Evolutionary conservation across 768 basidiomycete genomes (phyloP).

Genomic region (Boletus huronensis): DNA sequence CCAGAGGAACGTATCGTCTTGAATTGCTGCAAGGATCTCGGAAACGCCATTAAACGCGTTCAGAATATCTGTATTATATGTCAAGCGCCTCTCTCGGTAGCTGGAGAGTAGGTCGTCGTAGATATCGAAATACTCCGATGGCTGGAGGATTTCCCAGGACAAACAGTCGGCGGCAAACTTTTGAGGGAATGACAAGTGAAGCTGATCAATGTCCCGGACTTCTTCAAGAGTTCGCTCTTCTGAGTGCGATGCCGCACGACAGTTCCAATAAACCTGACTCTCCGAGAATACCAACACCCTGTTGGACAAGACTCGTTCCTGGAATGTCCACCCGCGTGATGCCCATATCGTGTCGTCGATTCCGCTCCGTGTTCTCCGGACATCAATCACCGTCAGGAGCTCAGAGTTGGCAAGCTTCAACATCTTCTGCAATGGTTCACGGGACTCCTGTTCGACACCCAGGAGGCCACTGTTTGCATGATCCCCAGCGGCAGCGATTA

Average conservation of each 20-base stretch:
- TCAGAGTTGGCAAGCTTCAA: constrained; percentile 9
- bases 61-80: constrained; percentile 14
- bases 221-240: constrained; percentile 15
- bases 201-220: neutral
- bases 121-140: neutral
- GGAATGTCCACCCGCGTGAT: constrained; percentile 20
- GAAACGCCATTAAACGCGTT: constrained; percentile 17
- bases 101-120: neutral
- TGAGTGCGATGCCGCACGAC: constrained; percentile 2
- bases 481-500: constrained; percentile 16
- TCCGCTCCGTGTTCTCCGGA: neutral
- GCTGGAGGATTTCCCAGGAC: neutral
- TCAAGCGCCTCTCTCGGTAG: constrained; percentile 12
- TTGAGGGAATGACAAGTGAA: neutral
- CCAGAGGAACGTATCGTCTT: constrained; percentile 14
- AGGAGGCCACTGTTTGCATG: constrained; percentile 12
- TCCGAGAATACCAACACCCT: constrained; percentile 19
- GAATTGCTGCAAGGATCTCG: constrained; percentile 5
- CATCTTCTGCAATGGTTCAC: constrained; percentile 4
- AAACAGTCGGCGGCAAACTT: neutral
- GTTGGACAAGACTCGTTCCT: constrained; percentile 15
- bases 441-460: constrained; percentile 2
- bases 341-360: constrained; percentile 10
- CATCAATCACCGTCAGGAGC: constrained; percentile 12
- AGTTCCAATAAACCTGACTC: constrained; percentile 18